Base-by-base conservation (phyloP, 2,329 filamentous ascomycete genomes). In the Aspergillus aculeatus region DNA sequence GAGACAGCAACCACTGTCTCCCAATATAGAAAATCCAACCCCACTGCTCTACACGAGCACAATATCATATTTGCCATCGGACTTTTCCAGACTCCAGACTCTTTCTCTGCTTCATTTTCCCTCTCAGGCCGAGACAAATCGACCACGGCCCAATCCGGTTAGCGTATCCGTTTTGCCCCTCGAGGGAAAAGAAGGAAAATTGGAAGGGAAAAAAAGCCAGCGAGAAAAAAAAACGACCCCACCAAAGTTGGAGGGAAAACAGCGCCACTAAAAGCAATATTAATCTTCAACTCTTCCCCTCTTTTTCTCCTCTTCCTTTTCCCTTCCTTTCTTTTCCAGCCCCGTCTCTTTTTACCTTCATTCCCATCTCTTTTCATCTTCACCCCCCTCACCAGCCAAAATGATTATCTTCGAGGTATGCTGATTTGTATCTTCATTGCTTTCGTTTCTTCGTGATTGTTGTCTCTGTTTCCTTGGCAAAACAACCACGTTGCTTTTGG, bases 341-440 rank as follows among this genome's bases (percentile, higher is more conserved):
- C 57, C 64, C 66, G 65, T 70, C 71, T 70, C 64, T 65, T 64
- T 64, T 67, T 49, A 50, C 54, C 47, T 59, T 61, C 57, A 57
- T 58, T 52, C 61, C 60, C 54, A 56, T 58, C 63, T 67, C 63
- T 70, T 70, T 68, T 64, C 64, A 62, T 64, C 58, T 62, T 66
- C 66, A 54, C 26, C 41, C 59, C 54, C 59, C 64, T 48, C 64
- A 60, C 49, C 77, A 78, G 79, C 72, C 84, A 89, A 80, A 72
- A 91, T 91, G 89, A 83, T 90, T 77, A 90, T 91, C 75, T 91
- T 78, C 86, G 87, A 83, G 80, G 88, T 90, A 77, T 32, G 44
- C 32, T 23, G 21, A 29, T 29, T 29, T 3, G 10, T 31, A 5
- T 55, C 24, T 32, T n/a, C 10, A 35, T 23, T 41, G 16, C 31